A percentile compares a stretch with the other conserved stretches of the same genome.
These are phyloP conservation scores for Tylopilus felleus DNA, from an alignment of 768 basidiomycete genomes.

Conservation along the genomic window DNA sequence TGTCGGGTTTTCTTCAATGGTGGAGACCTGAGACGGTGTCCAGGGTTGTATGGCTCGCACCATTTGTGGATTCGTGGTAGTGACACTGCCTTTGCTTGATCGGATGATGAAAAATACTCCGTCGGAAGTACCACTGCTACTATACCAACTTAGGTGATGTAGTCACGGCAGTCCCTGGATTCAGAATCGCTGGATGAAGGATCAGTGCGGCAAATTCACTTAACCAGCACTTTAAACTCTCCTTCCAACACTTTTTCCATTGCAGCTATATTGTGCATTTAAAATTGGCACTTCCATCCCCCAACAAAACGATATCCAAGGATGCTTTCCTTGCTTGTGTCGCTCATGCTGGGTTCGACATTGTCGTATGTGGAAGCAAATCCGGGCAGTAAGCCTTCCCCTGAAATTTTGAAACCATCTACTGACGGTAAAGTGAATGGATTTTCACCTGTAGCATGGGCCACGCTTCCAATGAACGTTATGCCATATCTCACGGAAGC, in stretches of 20 bases:
- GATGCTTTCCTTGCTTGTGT: not conserved
- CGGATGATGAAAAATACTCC: too few relatives aligned
- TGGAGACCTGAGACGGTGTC: too few relatives aligned
- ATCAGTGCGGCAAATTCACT: too few relatives aligned
- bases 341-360: not conserved
- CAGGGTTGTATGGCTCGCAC: too few relatives aligned
- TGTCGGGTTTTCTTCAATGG: too few relatives aligned
- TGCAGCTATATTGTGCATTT: not conserved
- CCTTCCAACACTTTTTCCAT: not conserved
- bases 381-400: slow-evolving; percentile 11
- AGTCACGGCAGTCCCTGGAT: too few relatives aligned
- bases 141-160: too few relatives aligned
- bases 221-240: too few relatives aligned
- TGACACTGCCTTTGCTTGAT: too few relatives aligned
- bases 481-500: slow-evolving; percentile 13
- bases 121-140: too few relatives aligned
- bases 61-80: too few relatives aligned
- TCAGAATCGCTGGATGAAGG: too few relatives aligned
- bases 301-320: not conserved
- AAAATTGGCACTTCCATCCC: not conserved
- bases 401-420: not conserved
- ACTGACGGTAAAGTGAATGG: slow-evolving; percentile 3
- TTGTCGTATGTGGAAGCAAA: slow-evolving; percentile 11
- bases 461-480: slow-evolving; percentile 23
- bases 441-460: slow-evolving; percentile 23